These are phyloP conservation scores for Parastagonospora nodorum DNA, from an alignment of 2,329 filamentous ascomycete species.

Conservation along the genomic window DNA sequence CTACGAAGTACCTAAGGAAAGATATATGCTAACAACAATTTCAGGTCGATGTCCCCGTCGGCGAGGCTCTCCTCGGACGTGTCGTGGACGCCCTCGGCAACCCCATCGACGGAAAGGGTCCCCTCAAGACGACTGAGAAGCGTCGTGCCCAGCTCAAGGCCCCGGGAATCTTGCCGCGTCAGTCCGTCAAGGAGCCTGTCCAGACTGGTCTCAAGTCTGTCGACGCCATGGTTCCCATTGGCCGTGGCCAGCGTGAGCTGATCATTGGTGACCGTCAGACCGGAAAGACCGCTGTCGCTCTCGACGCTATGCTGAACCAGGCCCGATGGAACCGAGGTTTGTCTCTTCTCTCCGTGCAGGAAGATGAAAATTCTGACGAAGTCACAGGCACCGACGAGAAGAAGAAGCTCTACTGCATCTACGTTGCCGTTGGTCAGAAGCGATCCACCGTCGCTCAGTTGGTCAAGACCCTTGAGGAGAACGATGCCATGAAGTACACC, in stretches of 20 bases:
- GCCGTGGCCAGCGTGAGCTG: slow-evolving; percentile 99
- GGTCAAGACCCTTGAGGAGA: slow-evolving; percentile 99
- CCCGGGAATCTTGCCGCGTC: slow-evolving; percentile 95
- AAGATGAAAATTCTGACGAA: background rate
- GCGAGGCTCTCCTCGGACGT: slow-evolving; percentile 90
- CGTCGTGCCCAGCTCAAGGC: slow-evolving; percentile 99
- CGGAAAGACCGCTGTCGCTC: slow-evolving; percentile 97
- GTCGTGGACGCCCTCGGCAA: slow-evolving; percentile 98
- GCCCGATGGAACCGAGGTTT: slow-evolving; percentile 84
- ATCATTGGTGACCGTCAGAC: slow-evolving; percentile 99
- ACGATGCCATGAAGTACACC: slow-evolving; percentile 98
- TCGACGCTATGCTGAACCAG: slow-evolving; percentile 99
- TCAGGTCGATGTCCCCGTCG: slow-evolving; percentile 95
- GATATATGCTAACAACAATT: slow-evolving; percentile 22
- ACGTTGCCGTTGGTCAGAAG: slow-evolving; percentile 99
- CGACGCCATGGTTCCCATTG: slow-evolving; percentile 99
- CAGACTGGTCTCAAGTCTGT: slow-evolving; percentile 99
- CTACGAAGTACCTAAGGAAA: background rate
- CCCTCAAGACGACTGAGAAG: slow-evolving; percentile 87
- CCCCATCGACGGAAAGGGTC: slow-evolving; percentile 99
- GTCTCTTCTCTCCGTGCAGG: no score
- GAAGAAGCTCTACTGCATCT: slow-evolving; percentile 99
- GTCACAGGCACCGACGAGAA: slow-evolving; percentile 71
- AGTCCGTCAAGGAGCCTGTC: slow-evolving; percentile 96
- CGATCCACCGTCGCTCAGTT: slow-evolving; percentile 98